A percentile compares a stretch with the other conserved stretches of the same genome.
Conservation (phyloP, 2,329 filamentous ascomycete species). For the Cordyceps pruinosa region DNA sequence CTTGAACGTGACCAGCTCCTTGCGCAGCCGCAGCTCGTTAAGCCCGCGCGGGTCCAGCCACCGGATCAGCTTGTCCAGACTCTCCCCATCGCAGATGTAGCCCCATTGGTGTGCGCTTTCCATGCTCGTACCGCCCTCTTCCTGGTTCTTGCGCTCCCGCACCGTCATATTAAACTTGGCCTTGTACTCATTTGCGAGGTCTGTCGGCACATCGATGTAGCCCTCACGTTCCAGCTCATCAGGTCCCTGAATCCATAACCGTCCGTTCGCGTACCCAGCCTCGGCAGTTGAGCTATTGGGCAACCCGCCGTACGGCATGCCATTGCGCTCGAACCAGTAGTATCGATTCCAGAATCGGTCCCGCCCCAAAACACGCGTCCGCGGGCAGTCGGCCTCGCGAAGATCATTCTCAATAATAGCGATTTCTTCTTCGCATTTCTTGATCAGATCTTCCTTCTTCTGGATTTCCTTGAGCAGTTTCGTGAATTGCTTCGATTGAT, state of each 20-base stretch:
- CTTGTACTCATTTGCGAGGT: conserved; percentile 69
- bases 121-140: conserved; percentile 78
- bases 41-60: conserved; percentile 86
- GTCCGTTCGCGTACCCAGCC: conserved; percentile 86
- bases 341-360: conserved; percentile 98
- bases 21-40: conserved; percentile 80
- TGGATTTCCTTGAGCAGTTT: conserved; percentile 85
- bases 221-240: conserved; percentile 81
- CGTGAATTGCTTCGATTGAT: conserved; percentile 80
- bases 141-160: conserved; percentile 72
- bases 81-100: conserved; percentile 75
- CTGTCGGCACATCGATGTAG: conserved; percentile 70
- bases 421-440: conserved; percentile 79
- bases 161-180: conserved; percentile 75
- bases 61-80: conserved; percentile 69
- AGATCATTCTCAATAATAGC: conserved; percentile 82
- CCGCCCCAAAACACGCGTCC: conserved; percentile 82
- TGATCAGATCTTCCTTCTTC: conserved; percentile 74
- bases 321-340: conserved; percentile 98
- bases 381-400: conserved; percentile 86
- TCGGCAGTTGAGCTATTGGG: conserved; percentile 81
- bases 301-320: conserved; percentile 89
- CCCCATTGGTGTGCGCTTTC: conserved; percentile 79
- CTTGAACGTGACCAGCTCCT: conserved; percentile 72
- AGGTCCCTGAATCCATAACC: conserved; percentile 93